Conservation (phyloP, 192 early-diverging fungal genomes). For the Fimicolochytrium jonesii region DNA sequence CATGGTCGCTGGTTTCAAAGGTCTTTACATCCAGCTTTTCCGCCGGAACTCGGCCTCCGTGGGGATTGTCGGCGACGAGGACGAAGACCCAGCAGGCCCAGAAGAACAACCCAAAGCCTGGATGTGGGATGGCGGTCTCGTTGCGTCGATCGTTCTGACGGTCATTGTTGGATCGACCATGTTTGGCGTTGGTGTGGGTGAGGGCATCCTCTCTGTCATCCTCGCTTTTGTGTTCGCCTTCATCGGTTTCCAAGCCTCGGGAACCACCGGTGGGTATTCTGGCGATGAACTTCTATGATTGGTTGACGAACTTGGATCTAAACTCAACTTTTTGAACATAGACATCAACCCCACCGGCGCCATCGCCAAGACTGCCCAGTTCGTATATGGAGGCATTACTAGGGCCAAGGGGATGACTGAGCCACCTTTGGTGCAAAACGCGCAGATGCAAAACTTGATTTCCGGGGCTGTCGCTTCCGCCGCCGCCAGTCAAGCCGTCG, state of each 20-base stretch:
- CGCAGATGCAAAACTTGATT: conserved; percentile 67
- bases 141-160: conserved; percentile 54
- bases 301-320: conserved; percentile 61
- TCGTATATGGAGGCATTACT: conserved; percentile 73
- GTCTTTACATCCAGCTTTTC: conserved; percentile 4
- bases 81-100: conserved; percentile 37
- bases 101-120: conserved; percentile 58
- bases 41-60: background rate
- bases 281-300: conserved; percentile 56
- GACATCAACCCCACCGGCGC: conserved; percentile 81
- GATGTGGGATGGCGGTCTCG: conserved; percentile 62
- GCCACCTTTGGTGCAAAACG: conserved; percentile 35
- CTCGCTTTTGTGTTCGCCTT: conserved; percentile 72
- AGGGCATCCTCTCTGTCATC: conserved; percentile 64
- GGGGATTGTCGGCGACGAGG: conserved; percentile 14
- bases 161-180: conserved; percentile 53
- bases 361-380: conserved; percentile 81
- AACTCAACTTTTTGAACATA: conserved; percentile 68
- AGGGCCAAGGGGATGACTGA: conserved; percentile 47
- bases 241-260: conserved; percentile 75
- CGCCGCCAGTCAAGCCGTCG: conserved; percentile 50
- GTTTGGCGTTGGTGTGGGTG: conserved; percentile 66
- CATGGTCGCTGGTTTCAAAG: conserved; percentile 43
- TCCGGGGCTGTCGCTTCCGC: conserved; percentile 41
- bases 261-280: conserved; percentile 69